These are phyloP conservation scores for Durusdinium trenchii DNA, from an alignment of 73 alveolate species.

Conservation along the genomic window DNA sequence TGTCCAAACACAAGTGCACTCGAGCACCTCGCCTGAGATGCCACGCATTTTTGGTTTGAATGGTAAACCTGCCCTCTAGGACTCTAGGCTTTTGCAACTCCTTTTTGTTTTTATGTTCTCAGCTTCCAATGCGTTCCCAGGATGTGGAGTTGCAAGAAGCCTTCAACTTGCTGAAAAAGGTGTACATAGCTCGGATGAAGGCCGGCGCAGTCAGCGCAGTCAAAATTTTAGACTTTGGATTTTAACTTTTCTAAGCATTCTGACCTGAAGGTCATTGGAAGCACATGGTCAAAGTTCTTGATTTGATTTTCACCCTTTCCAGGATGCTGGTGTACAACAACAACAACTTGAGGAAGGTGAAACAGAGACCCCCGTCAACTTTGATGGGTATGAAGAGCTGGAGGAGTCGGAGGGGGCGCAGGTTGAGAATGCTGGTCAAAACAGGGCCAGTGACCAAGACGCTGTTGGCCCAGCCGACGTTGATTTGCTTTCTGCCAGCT, in stretches of 20 bases:
- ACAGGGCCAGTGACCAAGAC: too few relatives aligned
- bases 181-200: not conserved
- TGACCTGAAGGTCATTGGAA: too few relatives aligned
- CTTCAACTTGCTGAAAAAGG: not conserved
- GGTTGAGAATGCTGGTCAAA: too few relatives aligned
- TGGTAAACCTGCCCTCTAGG: not conserved
- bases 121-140: not conserved
- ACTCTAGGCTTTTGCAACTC: not conserved
- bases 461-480: not conserved
- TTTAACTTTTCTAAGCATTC: not conserved
- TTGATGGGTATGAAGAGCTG: not conserved
- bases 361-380: too few relatives aligned
- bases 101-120: not conserved
- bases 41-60: too few relatives aligned
- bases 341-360: not conserved
- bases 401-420: too few relatives aligned
- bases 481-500: too few relatives aligned
- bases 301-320: not conserved
- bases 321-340: not conserved
- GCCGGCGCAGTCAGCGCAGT: too few relatives aligned
- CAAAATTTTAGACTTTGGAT: not conserved
- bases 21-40: not conserved
- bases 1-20: not conserved
- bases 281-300: too few relatives aligned
- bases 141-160: slow-evolving; percentile 10